Evolutionary conservation across 1,139 yeast genomes (phyloP).

Genomic region (Pichia sp.): DNA sequence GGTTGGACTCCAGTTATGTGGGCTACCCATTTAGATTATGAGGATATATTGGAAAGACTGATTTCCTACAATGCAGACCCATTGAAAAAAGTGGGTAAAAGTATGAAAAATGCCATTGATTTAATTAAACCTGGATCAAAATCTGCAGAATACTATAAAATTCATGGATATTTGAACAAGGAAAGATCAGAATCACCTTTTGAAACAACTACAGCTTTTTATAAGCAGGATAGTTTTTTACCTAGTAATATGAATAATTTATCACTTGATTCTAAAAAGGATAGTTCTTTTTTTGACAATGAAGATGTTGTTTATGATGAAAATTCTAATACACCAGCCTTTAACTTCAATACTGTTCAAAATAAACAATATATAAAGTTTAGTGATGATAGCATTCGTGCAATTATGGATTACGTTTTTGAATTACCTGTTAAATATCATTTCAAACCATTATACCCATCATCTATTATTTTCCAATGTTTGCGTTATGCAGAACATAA

Average conservation of each 20-base stretch:
- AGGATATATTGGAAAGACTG: slow-evolving; percentile 33
- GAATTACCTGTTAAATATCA: slow-evolving; percentile 38
- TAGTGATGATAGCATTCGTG: slow-evolving; percentile 62
- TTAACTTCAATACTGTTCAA: slow-evolving; percentile 42
- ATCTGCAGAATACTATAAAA: slow-evolving; percentile 34
- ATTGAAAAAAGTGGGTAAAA: slow-evolving; percentile 29
- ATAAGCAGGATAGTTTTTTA: slow-evolving; percentile 19
- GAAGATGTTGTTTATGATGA: slow-evolving; percentile 22
- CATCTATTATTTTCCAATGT: slow-evolving; percentile 62
- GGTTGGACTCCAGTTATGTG: slow-evolving; percentile 46
- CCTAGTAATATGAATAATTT: slow-evolving; percentile 20
- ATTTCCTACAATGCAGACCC: slow-evolving; percentile 38
- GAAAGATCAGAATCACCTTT: slow-evolving; percentile 5
- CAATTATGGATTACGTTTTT: slow-evolving; percentile 51
- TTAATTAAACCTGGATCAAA: slow-evolving; percentile 34
- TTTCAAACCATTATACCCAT: slow-evolving; percentile 59
- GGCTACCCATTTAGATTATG: slow-evolving; percentile 37
- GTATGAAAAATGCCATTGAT: slow-evolving; percentile 35
- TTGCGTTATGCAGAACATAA: slow-evolving; percentile 57
- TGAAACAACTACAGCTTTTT: slow-evolving; percentile 17
- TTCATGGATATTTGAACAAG: slow-evolving; percentile 32
- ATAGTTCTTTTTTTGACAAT: slow-evolving; percentile 26
- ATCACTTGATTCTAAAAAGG: neutral
- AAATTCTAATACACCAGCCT: slow-evolving; percentile 22
- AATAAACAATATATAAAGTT: slow-evolving; percentile 51